Evolutionary conservation across 169 alveolate species (phyloP).

Genomic region (Plasmodium inui): DNA sequence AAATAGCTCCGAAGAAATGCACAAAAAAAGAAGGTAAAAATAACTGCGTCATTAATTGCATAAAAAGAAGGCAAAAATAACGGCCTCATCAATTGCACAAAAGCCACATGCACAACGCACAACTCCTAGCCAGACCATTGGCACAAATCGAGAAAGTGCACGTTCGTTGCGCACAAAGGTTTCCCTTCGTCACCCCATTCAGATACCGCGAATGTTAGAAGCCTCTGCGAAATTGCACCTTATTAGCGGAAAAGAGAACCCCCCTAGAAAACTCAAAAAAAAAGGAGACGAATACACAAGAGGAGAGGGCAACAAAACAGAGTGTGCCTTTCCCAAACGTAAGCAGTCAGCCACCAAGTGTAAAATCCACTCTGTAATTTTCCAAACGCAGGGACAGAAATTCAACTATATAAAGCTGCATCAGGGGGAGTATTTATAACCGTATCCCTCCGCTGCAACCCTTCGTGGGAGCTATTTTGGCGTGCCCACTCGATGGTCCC

Average conservation of each 20-base stretch:
- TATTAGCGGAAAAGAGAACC: background rate
- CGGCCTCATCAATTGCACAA: background rate
- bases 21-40: background rate
- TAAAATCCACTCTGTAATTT: background rate
- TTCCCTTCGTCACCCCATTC: background rate
- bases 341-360: background rate
- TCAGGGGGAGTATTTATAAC: background rate
- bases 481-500: background rate
- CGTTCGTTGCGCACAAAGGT: background rate
- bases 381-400: background rate
- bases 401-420: background rate
- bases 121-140: background rate
- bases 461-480: background rate
- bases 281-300: background rate
- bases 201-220: background rate
- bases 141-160: background rate
- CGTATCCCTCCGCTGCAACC: background rate
- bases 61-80: background rate
- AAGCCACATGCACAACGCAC: background rate
- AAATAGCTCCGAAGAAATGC: background rate
- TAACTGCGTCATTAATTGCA: background rate
- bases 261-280: background rate
- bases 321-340: background rate
- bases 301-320: background rate
- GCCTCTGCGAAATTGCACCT: background rate